phyloP scores from a whole-genome alignment of 139 green algal species.

The Eudorina sp. region DNA sequence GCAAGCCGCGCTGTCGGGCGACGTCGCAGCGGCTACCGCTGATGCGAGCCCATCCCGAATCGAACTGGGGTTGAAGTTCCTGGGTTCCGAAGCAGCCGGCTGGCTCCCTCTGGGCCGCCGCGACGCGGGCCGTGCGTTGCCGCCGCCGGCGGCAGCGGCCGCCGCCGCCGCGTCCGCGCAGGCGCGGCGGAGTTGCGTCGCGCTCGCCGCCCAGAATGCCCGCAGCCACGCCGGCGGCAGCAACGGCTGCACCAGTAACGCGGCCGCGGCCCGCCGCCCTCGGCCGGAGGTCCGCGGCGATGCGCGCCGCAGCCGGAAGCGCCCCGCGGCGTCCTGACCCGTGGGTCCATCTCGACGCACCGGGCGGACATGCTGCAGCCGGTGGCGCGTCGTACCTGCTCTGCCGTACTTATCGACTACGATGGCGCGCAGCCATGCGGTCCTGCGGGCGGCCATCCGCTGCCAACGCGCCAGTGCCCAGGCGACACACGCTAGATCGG shows the following conservation, averaged over 20 bases:
- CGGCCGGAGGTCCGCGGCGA: too few relatives aligned
- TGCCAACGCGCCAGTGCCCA: constrained; percentile 34
- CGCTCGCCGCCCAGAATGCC: constrained; percentile 21
- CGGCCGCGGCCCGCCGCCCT: background rate
- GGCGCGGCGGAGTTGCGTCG: background rate
- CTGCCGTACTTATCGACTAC: too few relatives aligned
- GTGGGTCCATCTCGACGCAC: too few relatives aligned
- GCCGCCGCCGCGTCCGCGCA: background rate
- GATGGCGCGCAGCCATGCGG: constrained; percentile 8
- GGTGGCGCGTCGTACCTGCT: too few relatives aligned
- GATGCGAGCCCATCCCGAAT: too few relatives aligned
- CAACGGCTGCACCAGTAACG: background rate
- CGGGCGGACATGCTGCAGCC: too few relatives aligned
- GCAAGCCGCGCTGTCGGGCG: too few relatives aligned
- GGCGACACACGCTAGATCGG: constrained; percentile 3
- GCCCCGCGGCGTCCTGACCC: too few relatives aligned
- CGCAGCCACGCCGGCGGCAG: constrained; percentile 6
- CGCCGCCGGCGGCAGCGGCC: background rate
- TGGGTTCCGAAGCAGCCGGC: too few relatives aligned
- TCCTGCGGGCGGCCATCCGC: background rate
- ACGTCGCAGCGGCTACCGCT: too few relatives aligned
- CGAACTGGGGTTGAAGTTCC: too few relatives aligned
- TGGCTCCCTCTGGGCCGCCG: background rate
- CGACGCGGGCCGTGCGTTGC: background rate
- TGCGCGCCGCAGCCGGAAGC: too few relatives aligned